Percentiles rank a stretch among this genome's conserved stretches.
Evolutionary conservation across 345 rosid species (phyloP).

Genomic region (Lepidium africanum): DNA sequence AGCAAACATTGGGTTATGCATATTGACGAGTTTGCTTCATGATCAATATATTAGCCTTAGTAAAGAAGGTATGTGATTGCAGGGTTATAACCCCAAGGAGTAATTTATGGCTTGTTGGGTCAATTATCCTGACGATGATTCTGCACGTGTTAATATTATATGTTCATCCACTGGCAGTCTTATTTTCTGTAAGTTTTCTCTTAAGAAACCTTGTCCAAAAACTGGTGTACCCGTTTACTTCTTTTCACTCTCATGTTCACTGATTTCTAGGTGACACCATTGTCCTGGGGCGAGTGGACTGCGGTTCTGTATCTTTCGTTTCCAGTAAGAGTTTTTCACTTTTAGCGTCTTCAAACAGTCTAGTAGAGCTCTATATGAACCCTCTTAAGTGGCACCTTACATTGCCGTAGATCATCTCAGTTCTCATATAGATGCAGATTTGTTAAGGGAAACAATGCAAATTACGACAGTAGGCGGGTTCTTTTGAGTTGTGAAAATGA

Average conservation of each 20-base stretch:
- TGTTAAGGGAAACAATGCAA: not conserved
- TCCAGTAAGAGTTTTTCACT: constrained; percentile 53
- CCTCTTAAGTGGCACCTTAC: not conserved
- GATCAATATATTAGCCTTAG: not conserved
- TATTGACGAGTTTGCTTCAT: not conserved
- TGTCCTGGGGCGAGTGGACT: constrained; percentile 93
- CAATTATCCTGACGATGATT: constrained; percentile 85
- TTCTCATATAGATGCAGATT: constrained; percentile 1
- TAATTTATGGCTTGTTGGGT: constrained; percentile 94
- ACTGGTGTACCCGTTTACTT: not conserved
- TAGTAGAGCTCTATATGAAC: not conserved
- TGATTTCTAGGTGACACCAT: constrained; percentile 73
- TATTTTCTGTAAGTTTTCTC: constrained; percentile 79
- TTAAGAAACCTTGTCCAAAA: not conserved
- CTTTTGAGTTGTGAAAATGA: not conserved
- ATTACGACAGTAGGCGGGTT: not conserved
- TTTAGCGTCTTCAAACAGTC: not conserved
- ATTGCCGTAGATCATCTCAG: not conserved
- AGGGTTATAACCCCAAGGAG: constrained; percentile 98
- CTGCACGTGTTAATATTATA: constrained; percentile 80
- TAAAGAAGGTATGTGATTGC: constrained; percentile 25
- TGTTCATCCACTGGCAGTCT: constrained; percentile 75
- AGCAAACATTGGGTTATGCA: not conserved
- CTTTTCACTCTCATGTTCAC: constrained; percentile 10
- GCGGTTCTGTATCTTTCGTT: constrained; percentile 84